Percentiles rank a stretch among this genome's conserved stretches.
phyloP scores from a whole-genome alignment of 805 yeast species.

The Starmerella floricola region DNA sequence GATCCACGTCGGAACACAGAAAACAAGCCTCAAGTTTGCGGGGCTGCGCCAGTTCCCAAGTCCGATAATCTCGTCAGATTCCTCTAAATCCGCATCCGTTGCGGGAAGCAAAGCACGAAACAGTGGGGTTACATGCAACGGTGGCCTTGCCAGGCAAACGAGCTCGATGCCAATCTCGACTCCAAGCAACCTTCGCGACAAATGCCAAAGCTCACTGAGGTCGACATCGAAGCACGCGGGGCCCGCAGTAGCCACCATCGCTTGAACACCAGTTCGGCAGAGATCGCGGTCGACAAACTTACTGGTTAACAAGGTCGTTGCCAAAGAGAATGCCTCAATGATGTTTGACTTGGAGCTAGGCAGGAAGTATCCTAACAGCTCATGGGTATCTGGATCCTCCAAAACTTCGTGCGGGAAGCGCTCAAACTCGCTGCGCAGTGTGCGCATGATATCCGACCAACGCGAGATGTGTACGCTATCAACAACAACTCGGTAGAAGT shows the following conservation, averaged over 20 bases:
- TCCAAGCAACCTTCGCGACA: constrained; percentile 61
- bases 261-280: constrained; percentile 83
- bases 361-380: constrained; percentile 50
- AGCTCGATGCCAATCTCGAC: constrained; percentile 82
- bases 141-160: constrained; percentile 79
- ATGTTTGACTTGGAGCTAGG: constrained; percentile 87
- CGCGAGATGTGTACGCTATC: constrained; percentile 81
- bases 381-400: constrained; percentile 33
- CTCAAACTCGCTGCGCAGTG: constrained; percentile 71
- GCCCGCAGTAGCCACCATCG: constrained; percentile 79
- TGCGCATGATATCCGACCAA: constrained; percentile 89
- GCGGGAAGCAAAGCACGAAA: constrained; percentile 74
- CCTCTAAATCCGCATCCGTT: constrained; percentile 29
- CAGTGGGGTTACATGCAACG: constrained; percentile 82
- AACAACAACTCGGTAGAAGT: constrained; percentile 85
- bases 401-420: constrained; percentile 65
- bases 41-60: constrained; percentile 1
- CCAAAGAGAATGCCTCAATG: constrained; percentile 75
- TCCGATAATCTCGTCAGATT: constrained; percentile 37
- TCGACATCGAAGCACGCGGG: constrained; percentile 90
- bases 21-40: constrained; percentile 14
- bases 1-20: constrained; percentile 75
- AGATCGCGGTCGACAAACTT: constrained; percentile 76
- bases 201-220: constrained; percentile 56
- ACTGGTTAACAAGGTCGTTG: constrained; percentile 62